These are phyloP conservation scores for Smittium culicis DNA, from an alignment of 371 early-diverging fungal genomes.

Conservation along the genomic window DNA sequence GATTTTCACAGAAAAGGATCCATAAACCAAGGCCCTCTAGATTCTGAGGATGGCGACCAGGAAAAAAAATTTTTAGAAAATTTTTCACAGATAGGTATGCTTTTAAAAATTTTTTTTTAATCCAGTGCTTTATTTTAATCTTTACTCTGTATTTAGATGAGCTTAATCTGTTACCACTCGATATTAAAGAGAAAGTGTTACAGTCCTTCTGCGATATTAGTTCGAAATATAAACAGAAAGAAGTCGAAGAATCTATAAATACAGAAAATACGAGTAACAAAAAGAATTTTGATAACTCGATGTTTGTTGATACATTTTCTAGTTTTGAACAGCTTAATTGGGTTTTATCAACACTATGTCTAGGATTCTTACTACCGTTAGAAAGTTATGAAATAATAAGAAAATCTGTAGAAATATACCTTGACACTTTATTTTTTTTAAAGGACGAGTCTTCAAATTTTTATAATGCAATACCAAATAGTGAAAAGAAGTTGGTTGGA, in stretches of 20 bases:
- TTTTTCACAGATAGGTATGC: not conserved
- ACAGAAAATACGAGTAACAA: not conserved
- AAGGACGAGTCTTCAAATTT: not conserved
- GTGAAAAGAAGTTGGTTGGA: not conserved
- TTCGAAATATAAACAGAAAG: not conserved
- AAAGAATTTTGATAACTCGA: not conserved
- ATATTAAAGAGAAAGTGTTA: not conserved
- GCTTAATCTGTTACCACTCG: slow-evolving; percentile 2
- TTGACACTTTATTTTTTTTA: not conserved
- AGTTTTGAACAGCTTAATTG: slow-evolving; percentile 9
- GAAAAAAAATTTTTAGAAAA: not conserved
- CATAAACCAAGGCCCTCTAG: no score
- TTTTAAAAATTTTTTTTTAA: not conserved
- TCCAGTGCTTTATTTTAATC: not conserved
- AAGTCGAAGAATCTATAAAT: not conserved
- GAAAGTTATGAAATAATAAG: slow-evolving; percentile 5
- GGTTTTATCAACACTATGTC: not conserved
- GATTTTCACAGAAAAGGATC: not conserved
- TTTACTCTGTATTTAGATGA: not conserved
- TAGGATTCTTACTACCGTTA: slow-evolving; percentile 9
- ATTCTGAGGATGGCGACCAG: not conserved
- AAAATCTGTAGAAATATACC: slow-evolving; percentile 3
- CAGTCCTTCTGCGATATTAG: not conserved
- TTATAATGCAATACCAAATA: not conserved
- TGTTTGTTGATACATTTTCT: slow-evolving; percentile 5